Evolutionary conservation across 164 flowering plant species (phyloP).

Genomic region (Nymphaea thermarum): DNA sequence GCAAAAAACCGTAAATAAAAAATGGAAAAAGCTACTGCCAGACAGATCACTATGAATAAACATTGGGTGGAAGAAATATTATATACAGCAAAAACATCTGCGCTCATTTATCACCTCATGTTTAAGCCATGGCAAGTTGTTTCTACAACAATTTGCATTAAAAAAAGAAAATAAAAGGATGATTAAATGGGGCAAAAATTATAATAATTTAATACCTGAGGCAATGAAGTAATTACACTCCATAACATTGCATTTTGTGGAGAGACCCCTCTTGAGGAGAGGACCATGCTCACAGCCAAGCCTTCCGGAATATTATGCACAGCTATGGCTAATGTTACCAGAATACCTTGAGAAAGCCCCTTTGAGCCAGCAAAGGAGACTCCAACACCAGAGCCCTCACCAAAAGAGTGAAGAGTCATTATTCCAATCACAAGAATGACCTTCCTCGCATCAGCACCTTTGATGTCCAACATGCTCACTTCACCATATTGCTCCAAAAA

Average conservation of each 20-base stretch:
- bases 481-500: conserved; percentile 89
- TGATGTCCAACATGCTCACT: conserved; percentile 97
- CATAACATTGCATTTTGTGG: conserved; percentile 97
- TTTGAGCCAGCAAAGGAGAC: conserved; percentile 98
- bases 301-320: conserved; percentile 99
- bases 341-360: conserved; percentile 87
- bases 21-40: too few relatives aligned
- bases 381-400: conserved; percentile 99
- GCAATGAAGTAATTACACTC: conserved; percentile 96
- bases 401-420: conserved; percentile 99
- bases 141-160: too few relatives aligned
- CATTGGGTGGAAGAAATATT: too few relatives aligned
- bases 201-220: conserved; percentile 48
- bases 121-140: too few relatives aligned
- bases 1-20: too few relatives aligned
- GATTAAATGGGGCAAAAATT: not conserved
- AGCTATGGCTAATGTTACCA: conserved; percentile 95
- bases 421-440: conserved; percentile 93
- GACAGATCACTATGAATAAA: too few relatives aligned
- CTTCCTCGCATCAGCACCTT: conserved; percentile 95
- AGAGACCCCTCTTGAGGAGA: conserved; percentile 91
- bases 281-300: conserved; percentile 97
- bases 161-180: not conserved
- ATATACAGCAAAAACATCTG: too few relatives aligned
- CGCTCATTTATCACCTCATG: too few relatives aligned